A percentile compares a stretch with the other conserved stretches of the same genome.
phyloP scores from a whole-genome alignment of 2,329 filamentous ascomycete species.

The Myotisia sp. region DNA sequence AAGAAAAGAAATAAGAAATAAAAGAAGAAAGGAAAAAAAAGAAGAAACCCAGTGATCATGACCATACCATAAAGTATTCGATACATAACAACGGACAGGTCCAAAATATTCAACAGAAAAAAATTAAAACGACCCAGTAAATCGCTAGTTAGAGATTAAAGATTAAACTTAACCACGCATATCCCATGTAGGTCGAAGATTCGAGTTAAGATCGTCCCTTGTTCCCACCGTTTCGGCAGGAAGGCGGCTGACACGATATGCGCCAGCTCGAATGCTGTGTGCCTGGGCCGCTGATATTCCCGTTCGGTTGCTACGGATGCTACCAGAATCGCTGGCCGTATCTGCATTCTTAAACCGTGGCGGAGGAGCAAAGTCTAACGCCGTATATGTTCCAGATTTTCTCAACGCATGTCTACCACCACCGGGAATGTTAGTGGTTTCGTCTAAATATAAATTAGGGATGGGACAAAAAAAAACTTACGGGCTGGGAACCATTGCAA shows the following conservation, averaged over 20 bases:
- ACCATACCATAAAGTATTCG: constrained; percentile 9
- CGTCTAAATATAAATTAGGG: background rate
- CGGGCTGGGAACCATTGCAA: constrained; percentile 75
- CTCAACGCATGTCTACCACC: constrained; percentile 31
- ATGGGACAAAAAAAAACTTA: constrained; percentile 40
- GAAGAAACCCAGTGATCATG: too few species aligned
- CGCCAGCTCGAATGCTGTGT: constrained; percentile 62
- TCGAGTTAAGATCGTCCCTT: constrained; percentile 47
- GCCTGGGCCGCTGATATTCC: constrained; percentile 59
- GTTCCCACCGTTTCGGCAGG: constrained; percentile 73
- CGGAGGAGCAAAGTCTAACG: constrained; percentile 37
- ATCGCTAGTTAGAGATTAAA: background rate
- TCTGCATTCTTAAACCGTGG: constrained; percentile 33
- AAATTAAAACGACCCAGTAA: constrained; percentile 7
- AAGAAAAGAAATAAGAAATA: constrained; percentile 11
- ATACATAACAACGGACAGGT: constrained; percentile 5
- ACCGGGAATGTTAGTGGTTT: background rate
- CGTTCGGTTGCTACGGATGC: constrained; percentile 54
- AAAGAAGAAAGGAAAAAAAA: background rate
- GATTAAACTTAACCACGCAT: constrained; percentile 20
- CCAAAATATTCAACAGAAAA: background rate
- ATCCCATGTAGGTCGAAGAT: constrained; percentile 44
- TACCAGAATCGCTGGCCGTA: constrained; percentile 32
- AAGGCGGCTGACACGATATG: constrained; percentile 73
- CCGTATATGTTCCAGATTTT: constrained; percentile 36